Evolutionary conservation across 2,329 filamentous ascomycete genomes (phyloP), one percentile per base, ranked within the genome.

Genomic region (Trichoderma sp.): DNA sequence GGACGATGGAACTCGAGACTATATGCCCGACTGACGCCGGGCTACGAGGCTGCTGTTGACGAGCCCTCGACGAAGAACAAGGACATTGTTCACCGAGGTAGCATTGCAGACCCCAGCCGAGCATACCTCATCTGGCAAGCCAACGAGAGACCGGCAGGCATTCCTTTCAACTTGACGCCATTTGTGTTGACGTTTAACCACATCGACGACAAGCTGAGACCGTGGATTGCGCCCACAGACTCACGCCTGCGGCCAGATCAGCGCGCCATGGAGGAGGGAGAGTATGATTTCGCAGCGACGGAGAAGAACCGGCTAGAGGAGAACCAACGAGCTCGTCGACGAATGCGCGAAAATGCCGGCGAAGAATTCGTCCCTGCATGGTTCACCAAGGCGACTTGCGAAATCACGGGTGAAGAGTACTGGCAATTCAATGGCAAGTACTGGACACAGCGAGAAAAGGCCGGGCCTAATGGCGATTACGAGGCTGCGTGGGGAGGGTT

Each of bases 1-100:
- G 96, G 96, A 1, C 91, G 94, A 43, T 99, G 96, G 96, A 98
- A 98, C 81, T 96, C 97, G 79, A 97, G 95, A 82, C 91, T 99
- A 71, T 99, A 98, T 79, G 96, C 95, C 6, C 93, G 96, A 32
- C 87, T 95, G 74, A 98, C 95, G 0, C 95, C 95, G 0, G 96
- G 95, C 5, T 98, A 92, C 79, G 94, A 98, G 80, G 93, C 89
- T 12, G 83, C 89, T 2, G 87, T 93, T 5, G 90, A 89, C 66
- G 89, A 88, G 81, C 81, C 88, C 23, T 66, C 71, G 3, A 67
- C 68, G 67, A 82, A 82, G 73, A 79, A 80, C 28, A 76, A 76
- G 23, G 78, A 77, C 0, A 79, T 79, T 23, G 75, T 85, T 71
- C 83, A 84, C 76, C 80, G 80, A 64, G 85, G 87, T 78, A 89